Evolutionary conservation across 2,329 filamentous ascomycete species (phyloP).

Genomic region (Tolypocladium album): DNA sequence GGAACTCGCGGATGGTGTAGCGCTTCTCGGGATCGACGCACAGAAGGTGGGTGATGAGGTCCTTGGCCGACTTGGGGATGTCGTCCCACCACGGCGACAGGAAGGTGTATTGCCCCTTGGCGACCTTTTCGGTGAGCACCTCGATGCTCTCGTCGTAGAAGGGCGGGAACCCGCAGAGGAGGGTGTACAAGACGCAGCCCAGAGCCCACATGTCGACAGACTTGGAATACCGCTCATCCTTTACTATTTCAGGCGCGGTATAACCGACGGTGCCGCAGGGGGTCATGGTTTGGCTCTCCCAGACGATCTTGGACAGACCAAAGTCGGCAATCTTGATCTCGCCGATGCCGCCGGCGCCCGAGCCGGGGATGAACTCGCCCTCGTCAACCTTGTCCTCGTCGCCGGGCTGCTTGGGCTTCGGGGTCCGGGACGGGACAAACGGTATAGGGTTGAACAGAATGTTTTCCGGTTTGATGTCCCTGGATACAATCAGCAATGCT

Average conservation of each 20-base stretch:
- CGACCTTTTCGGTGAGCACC: slow-evolving; percentile 93
- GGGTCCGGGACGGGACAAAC: slow-evolving; percentile 67
- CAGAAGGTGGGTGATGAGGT: slow-evolving; percentile 84
- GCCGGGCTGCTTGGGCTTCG: slow-evolving; percentile 71
- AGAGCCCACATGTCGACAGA: slow-evolving; percentile 99
- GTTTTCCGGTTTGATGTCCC: slow-evolving; percentile 98
- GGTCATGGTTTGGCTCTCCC: slow-evolving; percentile 97
- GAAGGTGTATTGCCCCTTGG: slow-evolving; percentile 93
- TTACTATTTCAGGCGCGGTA: slow-evolving; percentile 96
- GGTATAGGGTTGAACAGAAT: slow-evolving; percentile 84
- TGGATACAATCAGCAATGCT: slow-evolving; percentile 22
- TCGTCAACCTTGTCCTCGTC: slow-evolving; percentile 98
- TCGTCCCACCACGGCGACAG: slow-evolving; percentile 99
- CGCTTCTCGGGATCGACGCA: slow-evolving; percentile 93
- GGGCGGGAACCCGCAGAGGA: slow-evolving; percentile 93
- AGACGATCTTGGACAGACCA: slow-evolving; percentile 93
- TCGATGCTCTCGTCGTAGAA: slow-evolving; percentile 99
- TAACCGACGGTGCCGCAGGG: slow-evolving; percentile 98
- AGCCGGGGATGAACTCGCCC: slow-evolving; percentile 76
- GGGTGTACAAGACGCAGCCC: slow-evolving; percentile 90
- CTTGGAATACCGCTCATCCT: slow-evolving; percentile 97
- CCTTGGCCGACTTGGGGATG: slow-evolving; percentile 89
- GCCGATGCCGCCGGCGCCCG: slow-evolving; percentile 84
- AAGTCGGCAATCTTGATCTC: slow-evolving; percentile 97
- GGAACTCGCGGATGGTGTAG: slow-evolving; percentile 85